Base-by-base conservation (phyloP, 768 basidiomycete genomes). In the Lentinula edodes region DNA sequence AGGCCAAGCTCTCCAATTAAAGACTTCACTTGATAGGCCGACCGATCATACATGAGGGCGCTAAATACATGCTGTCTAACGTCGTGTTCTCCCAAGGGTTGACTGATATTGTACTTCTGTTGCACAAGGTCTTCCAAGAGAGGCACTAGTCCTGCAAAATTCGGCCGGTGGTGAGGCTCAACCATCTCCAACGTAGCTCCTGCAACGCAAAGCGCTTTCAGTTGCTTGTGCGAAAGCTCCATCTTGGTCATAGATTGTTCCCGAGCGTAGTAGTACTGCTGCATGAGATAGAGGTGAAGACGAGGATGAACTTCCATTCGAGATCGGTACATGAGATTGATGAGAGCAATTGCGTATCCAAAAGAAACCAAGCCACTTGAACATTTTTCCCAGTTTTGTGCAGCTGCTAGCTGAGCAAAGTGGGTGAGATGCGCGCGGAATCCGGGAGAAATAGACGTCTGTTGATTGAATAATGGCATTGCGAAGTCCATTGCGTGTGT, bases 41-140 rank as follows among this genome's bases (percentile, higher is more conserved):
- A 58, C 38, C 58, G 48, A 7, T 50, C 45, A 36, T 12, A 58
- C 32, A 58, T 20, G 13, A 58, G 35, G 0, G 41, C 58, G 13
- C n/a, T 58, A 12, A 58, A 58, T n/a, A 58, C 45, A 2, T 12
- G 3, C 15, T 36, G 9, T 46, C 58, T 38, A 18, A 41, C 41
- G 16, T 45, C 41, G 18, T 28, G 36, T 7, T 32, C 56, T 7
- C 8, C n/a, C 7, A 35, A n/a, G 8, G 43, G n/a, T n/a, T 36
- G 32, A 9, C 13, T 2, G n/a, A 46, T n/a, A 20, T 50, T n/a
- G 32, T n/a, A 15, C 13, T 32, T 66, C 1, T 68, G 66, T 3
- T 64, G 64, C 12, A 71, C 71, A 66, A 85, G 69, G 51, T 79
- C 75, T 38, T 74, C 72, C 3, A 86, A 63, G 1, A 86, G 69